Evolutionary conservation across 2,329 filamentous ascomycete species (phyloP), one percentile per base, ranked within the genome.

Genomic region (Leptosphaerulina australis): DNA sequence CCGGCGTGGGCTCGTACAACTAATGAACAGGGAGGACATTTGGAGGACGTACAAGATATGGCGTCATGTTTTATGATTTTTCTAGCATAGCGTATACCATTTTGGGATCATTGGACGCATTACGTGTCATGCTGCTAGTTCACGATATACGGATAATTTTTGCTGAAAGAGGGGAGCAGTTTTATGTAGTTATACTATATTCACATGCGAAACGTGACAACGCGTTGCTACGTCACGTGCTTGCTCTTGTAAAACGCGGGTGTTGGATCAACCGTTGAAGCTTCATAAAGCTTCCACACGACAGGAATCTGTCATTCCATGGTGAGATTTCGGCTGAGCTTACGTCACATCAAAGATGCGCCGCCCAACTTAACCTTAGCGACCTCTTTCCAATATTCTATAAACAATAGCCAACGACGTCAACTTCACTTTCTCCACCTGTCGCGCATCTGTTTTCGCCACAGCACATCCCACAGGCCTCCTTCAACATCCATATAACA

Each of bases 81-180:
- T 64, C 62, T 52, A 68, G 68, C 68, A 72, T 70, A 71, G 69
- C 69, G 66, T 66, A 72, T 72, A 71, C 68, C 68, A 71, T 61
- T 56, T 63, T 63, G 57, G 61, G 56, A 45, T 60, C 63, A 59
- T 59, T 62, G 62, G 60, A 60, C 66, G 62, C 56, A 49, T 54
- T 46, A 56, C 55, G 56, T 55, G 58, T 58, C 59, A 62, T 66
- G 63, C 61, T 62, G 60, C 57, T 59, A 57, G 55, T 56, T 62
- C 48, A 63, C 60, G 60, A 65, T 63, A 67, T 54, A 66, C 52
- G 63, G 39, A 58, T 72, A 71, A 72, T 71, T 62, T 69, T 68
- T 65, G 56, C 45, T 55, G 55, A 24, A 28, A 43, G 15, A 35
- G 21, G 14, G 26, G 31, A 17, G 36, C 14, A 29, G 22, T 36